Evolutionary conservation across 2,329 filamentous ascomycete genomes (phyloP).

Genomic region (Penicillium sp.): DNA sequence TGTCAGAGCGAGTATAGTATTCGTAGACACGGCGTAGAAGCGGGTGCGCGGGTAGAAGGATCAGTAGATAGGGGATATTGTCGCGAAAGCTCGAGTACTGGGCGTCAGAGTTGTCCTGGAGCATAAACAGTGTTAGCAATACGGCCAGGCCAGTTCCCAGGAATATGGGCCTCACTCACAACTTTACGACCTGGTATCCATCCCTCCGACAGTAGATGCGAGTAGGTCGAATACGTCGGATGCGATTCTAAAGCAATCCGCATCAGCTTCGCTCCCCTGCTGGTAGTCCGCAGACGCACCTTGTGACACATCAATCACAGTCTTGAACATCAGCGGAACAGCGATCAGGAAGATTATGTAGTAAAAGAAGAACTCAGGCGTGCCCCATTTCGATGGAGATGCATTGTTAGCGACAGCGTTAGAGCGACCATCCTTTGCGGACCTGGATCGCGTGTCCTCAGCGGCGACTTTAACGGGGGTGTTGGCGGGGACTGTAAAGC

Average conservation of each 20-base stretch:
- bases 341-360: conserved; percentile 67
- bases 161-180: conserved; percentile 53
- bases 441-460: conserved; percentile 55
- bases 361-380: conserved; percentile 85
- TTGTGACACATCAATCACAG: conserved; percentile 83
- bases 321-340: conserved; percentile 88
- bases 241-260: conserved; percentile 66
- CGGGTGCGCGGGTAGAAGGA: conserved; percentile 79
- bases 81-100: conserved; percentile 86
- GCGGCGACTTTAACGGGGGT: conserved; percentile 67
- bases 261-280: conserved; percentile 21
- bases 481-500: conserved; percentile 72
- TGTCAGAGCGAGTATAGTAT: conserved; percentile 49
- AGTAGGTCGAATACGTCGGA: conserved; percentile 77
- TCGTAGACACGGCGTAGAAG: conserved; percentile 76
- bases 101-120: conserved; percentile 81
- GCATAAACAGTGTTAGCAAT: conserved; percentile 24
- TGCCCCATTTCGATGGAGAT: conserved; percentile 77
- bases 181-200: conserved; percentile 95
- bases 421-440: conserved; percentile 42
- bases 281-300: conserved; percentile 56
- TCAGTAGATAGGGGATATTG: conserved; percentile 80
- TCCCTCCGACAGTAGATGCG: conserved; percentile 72
- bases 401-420: conserved; percentile 52
- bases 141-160: not conserved